phyloP scores from a whole-genome alignment of 2,329 filamentous ascomycete genomes.

The Cryphonectria parasitica region DNA sequence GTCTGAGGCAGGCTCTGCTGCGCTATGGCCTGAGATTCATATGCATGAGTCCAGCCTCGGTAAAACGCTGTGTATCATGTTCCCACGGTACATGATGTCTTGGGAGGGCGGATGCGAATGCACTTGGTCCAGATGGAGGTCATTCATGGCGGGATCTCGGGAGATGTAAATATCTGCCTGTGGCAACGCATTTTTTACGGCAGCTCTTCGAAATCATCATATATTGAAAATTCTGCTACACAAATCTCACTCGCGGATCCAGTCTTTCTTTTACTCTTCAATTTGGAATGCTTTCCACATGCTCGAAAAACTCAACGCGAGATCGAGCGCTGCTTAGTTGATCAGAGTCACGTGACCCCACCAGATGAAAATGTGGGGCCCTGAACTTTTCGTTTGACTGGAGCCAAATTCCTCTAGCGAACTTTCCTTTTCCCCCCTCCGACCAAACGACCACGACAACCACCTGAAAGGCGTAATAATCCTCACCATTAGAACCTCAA shows the following conservation, averaged over 20 bases:
- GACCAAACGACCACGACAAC: constrained; percentile 34
- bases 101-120: not conserved
- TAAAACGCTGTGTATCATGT: not conserved
- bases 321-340: not conserved
- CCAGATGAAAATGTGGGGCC: constrained; percentile 5
- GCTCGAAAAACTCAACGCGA: not conserved
- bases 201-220: not conserved
- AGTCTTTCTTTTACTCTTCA: not conserved
- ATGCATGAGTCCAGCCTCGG: not conserved
- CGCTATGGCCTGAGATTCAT: not conserved
- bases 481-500: constrained; percentile 73
- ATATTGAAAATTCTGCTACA: not conserved
- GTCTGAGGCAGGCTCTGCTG: not conserved
- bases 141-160: not conserved
- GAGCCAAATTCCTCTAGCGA: not conserved
- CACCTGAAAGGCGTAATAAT: constrained; percentile 41
- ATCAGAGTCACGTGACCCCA: constrained; percentile 5
- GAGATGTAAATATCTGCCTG: not conserved
- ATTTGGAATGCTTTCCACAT: not conserved
- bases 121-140: not conserved
- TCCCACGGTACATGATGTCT: not conserved
- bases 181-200: not conserved
- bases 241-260: not conserved
- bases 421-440: constrained; percentile 19
- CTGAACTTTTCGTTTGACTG: constrained; percentile 5